A percentile compares a stretch with the other conserved stretches of the same genome.
phyloP scores from a whole-genome alignment of 257 asterid genomes.

The Thymus mandschuricus region DNA sequence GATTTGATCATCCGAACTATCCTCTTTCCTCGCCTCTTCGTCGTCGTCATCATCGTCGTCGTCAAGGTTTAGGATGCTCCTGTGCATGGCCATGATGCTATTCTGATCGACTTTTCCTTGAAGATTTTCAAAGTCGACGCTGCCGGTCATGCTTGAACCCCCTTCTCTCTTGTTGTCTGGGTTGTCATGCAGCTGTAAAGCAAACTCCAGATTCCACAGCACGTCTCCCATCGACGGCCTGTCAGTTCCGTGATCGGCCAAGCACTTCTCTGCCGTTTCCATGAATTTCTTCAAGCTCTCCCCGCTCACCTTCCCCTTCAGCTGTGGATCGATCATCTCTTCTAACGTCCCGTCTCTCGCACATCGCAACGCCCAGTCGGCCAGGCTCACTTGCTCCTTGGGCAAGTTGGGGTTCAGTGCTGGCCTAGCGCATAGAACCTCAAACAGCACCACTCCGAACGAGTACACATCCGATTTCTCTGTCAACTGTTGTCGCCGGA shows the following conservation, averaged over 20 bases:
- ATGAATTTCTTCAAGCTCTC: conserved; percentile 66
- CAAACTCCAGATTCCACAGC: conserved; percentile 74
- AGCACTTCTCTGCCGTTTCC: conserved; percentile 76
- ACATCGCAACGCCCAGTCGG: conserved; percentile 73
- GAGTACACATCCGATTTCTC: conserved; percentile 89
- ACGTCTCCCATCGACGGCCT: conserved; percentile 90
- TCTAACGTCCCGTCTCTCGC: conserved; percentile 57
- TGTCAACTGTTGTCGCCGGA: conserved; percentile 73
- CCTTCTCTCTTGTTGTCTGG: conserved; percentile 27
- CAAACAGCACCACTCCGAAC: conserved; percentile 89
- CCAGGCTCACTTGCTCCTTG: conserved; percentile 85
- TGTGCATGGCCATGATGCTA: conserved; percentile 71
- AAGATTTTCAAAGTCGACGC: conserved; percentile 36
- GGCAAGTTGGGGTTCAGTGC: conserved; percentile 74
- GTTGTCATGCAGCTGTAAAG: conserved; percentile 66
- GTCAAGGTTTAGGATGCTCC: conserved; percentile 64
- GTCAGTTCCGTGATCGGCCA: conserved; percentile 68
- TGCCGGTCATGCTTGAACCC: neutral
- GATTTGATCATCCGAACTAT: conserved; percentile 40
- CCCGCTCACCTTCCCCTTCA: conserved; percentile 61
- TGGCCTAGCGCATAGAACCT: conserved; percentile 75
- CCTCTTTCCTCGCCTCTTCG: conserved; percentile 17
- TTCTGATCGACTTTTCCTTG: conserved; percentile 48
- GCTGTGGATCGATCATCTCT: conserved; percentile 70
- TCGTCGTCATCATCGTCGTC: conserved; percentile 47